Evolutionary conservation across 345 rosid genomes (phyloP).

Genomic region (Murraya paniculata): DNA sequence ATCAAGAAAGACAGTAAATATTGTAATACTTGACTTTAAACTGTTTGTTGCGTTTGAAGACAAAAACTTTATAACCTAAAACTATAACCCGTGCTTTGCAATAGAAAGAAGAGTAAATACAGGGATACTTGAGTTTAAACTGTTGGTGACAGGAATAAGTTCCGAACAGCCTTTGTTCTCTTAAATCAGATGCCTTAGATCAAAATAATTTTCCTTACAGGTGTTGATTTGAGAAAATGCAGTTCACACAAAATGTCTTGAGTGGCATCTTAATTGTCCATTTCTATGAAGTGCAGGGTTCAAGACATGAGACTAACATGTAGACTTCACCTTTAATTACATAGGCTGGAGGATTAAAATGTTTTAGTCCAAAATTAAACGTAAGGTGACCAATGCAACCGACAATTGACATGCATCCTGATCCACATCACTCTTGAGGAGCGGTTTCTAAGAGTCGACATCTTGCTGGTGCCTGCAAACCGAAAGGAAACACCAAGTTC

Average conservation of each 20-base stretch:
- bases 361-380: not conserved
- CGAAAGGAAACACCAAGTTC: slow-evolving; percentile 4
- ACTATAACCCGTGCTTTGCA: not conserved
- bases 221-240: not conserved
- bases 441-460: slow-evolving; percentile 84
- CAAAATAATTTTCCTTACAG: no score
- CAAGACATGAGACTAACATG: not conserved
- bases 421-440: slow-evolving; percentile 92
- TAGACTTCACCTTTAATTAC: not conserved
- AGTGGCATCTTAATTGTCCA: not conserved
- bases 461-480: slow-evolving; percentile 80
- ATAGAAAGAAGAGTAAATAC: not conserved
- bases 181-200: not conserved
- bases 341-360: not conserved
- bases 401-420: slow-evolving; percentile 25
- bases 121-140: not conserved
- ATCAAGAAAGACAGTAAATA: not conserved
- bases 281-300: not conserved
- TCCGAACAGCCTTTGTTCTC: not conserved
- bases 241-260: not conserved
- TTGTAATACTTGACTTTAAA: not conserved
- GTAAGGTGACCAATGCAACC: not conserved
- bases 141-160: not conserved
- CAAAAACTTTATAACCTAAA: not conserved
- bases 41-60: not conserved